Conservation (phyloP, 163 green algal species). For the Coccomyxa subellipsoidea region DNA sequence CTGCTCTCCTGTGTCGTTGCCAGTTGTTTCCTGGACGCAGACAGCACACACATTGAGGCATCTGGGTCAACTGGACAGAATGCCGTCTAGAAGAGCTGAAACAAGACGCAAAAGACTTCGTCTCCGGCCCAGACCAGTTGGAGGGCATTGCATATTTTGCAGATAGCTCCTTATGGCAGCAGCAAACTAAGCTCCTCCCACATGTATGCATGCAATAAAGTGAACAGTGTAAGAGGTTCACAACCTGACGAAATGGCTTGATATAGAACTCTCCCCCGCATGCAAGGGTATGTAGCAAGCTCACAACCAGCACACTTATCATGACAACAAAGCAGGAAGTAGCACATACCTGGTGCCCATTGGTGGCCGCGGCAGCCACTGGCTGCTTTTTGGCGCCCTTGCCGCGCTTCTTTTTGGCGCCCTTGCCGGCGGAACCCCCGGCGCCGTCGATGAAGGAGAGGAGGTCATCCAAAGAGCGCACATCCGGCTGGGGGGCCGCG, state of each 20-base stretch:
- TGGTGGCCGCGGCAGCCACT: background rate
- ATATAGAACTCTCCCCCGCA: too few relatives aligned
- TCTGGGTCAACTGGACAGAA: too few relatives aligned
- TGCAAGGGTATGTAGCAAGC: background rate
- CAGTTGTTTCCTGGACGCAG: too few relatives aligned
- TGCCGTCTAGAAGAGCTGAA: too few relatives aligned
- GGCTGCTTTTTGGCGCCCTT: background rate
- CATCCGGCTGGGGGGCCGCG: slow-evolving; percentile 27
- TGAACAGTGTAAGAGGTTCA: too few relatives aligned
- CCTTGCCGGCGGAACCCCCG: slow-evolving; percentile 1
- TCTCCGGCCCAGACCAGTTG: too few relatives aligned
- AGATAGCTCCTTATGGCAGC: background rate
- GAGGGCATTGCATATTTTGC: too few relatives aligned
- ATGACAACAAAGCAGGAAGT: background rate
- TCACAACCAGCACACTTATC: background rate
- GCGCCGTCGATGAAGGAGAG: slow-evolving; percentile 59
- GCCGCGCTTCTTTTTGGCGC: slow-evolving; percentile 8
- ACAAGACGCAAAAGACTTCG: background rate
- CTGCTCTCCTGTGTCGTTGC: too few relatives aligned
- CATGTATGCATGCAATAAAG: background rate
- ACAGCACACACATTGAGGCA: too few relatives aligned
- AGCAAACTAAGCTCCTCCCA: background rate
- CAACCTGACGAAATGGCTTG: background rate
- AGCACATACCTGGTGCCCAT: background rate
- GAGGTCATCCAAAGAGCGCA: slow-evolving; percentile 59